Evolutionary conservation across 768 basidiomycete genomes (phyloP), one percentile per base, ranked within the genome.

Genomic region (Agrocybe chaxingu): DNA sequence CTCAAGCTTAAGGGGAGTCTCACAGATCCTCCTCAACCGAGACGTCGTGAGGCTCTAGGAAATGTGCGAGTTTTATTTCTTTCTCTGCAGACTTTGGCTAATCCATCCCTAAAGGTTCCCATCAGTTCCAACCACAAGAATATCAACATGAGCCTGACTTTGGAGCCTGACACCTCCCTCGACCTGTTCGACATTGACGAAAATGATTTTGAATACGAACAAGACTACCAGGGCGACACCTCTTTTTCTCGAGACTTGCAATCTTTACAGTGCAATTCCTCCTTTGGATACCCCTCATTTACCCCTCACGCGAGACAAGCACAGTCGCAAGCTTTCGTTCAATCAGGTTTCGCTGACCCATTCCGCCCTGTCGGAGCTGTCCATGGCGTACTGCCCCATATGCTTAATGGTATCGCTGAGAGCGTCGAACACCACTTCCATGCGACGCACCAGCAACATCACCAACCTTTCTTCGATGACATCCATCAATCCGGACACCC

Each of bases 101-200:
- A 41, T 10, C 11, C n/a, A 19, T 39, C 34, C 63, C 65, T 16
- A 67, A 66, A 34, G 67, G 63, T 8, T 60, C 66, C 18, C 65
- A 65, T 24, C 50, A 64, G 71, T 54, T 37, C 58, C 12, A 57
- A 56, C 8, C 53, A 57, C 42, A 57, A 58, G 33, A 67, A 60
- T 50, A 53, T 58, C 45, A 67, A 60, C 50, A 66, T 68, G 52
- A 73, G 66, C 52, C 53, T 69, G 42, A 65, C 66, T 36, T 52
- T 71, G 29, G 70, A 69, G 47, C 66, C 66, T 61, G 77, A 75
- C 57, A 69, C 76, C 60, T 70, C 73, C 59, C 57, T 76, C 37
- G 79, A 87, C 34, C 70, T 88, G 50, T 89, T 86, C 62, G 84
- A 89, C 60, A 88, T 89, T 54, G 81, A 87, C 58, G 87, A 89